Percentiles rank a stretch among this genome's conserved stretches.
Conservation (phyloP, 257 asterid genomes). For the Forsythia viridissima region DNA sequence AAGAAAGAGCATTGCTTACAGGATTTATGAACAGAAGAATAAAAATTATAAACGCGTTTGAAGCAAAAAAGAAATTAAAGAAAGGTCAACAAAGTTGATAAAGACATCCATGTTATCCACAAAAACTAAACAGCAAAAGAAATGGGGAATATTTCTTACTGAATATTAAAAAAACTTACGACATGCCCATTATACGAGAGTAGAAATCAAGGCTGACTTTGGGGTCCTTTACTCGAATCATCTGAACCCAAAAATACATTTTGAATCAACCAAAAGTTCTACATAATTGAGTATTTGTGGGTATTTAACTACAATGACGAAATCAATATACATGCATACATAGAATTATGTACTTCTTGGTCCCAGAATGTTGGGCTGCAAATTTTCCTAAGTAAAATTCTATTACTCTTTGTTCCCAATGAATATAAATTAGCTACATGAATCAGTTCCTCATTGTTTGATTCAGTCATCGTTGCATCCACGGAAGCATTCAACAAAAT, state of each 20-base stretch:
- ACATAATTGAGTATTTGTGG: not conserved
- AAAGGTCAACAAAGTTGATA: not conserved
- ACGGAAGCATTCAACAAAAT: not conserved
- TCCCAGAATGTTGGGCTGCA: not conserved
- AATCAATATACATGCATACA: not conserved
- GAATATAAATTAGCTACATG: not conserved
- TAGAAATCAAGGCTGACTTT: conserved; percentile 92
- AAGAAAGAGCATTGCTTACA: not conserved
- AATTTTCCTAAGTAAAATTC: not conserved
- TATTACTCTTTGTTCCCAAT: not conserved
- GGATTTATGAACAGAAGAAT: not conserved
- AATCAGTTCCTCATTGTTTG: not conserved
- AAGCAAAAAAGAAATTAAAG: not conserved
- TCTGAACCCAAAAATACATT: conserved; percentile 46
- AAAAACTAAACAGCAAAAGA: not conserved
- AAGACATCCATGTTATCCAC: not conserved
- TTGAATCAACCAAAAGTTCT: conserved; percentile 20
- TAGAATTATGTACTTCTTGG: not conserved
- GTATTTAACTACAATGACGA: not conserved
- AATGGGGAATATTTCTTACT: not conserved
- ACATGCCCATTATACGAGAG: conserved; percentile 90
- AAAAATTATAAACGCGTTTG: conserved; percentile 2
- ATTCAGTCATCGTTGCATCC: not conserved
- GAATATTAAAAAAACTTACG: conserved; percentile 57
- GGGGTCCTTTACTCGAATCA: conserved; percentile 93